A percentile compares a stretch with the other conserved stretches of the same genome.
phyloP scores from a whole-genome alignment of 1,284 basidiomycete genomes.

The Volvariella surrecta region DNA sequence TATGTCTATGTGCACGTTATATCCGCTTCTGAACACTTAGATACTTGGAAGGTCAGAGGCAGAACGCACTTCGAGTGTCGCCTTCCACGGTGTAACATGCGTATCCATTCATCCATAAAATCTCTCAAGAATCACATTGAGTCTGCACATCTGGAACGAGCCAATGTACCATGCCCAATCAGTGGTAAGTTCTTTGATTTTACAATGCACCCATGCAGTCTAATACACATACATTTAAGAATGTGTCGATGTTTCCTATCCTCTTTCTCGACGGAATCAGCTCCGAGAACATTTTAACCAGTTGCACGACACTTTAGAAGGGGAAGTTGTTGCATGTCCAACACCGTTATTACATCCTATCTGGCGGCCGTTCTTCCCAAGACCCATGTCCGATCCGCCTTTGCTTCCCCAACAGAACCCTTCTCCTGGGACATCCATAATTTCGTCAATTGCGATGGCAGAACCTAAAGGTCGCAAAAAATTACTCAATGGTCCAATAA shows the following conservation, averaged over 20 bases:
- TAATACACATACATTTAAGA: not conserved
- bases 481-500: not conserved
- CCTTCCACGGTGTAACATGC: not conserved
- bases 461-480: not conserved
- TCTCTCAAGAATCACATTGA: not conserved
- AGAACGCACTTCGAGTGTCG: not conserved
- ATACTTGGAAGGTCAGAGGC: not conserved
- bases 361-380: constrained; percentile 11
- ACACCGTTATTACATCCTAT: not conserved
- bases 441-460: too few relatives aligned
- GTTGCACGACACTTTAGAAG: not conserved
- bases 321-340: not conserved
- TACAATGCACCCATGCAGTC: not conserved
- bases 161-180: not conserved
- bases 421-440: too few relatives aligned
- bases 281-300: not conserved
- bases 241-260: not conserved
- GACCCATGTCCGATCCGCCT: constrained; percentile 6
- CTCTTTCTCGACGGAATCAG: not conserved
- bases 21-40: not conserved
- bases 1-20: not conserved
- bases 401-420: constrained; percentile 10
- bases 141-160: not conserved
- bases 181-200: not conserved
- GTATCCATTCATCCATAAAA: not conserved